These are phyloP conservation scores for Penicillium lividum DNA, from an alignment of 495 filamentous ascomycete genomes.

Conservation along the genomic window DNA sequence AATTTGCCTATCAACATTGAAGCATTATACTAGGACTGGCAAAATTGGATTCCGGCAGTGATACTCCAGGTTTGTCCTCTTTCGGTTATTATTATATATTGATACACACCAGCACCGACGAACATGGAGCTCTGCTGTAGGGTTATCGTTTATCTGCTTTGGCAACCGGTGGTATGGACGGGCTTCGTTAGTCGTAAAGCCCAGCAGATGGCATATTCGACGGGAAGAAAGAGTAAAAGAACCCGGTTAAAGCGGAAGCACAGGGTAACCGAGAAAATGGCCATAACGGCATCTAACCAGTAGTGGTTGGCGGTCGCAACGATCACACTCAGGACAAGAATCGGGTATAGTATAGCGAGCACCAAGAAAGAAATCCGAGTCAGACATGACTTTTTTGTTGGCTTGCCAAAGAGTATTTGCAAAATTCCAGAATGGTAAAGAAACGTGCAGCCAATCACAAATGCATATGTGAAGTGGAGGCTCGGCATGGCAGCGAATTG, in stretches of 20 bases:
- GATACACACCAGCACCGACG: no score
- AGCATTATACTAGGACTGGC: no score
- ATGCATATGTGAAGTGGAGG: conserved; percentile 61
- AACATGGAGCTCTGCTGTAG: no score
- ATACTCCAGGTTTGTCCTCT: no score
- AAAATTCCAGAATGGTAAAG: conserved; percentile 60
- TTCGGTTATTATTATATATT: no score
- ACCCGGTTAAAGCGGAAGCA: conserved; percentile 54
- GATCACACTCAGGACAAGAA: conserved; percentile 60
- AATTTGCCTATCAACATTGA: no score
- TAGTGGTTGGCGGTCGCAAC: conserved; percentile 69
- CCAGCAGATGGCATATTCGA: conserved; percentile 59
- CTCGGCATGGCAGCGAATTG: conserved; percentile 59
- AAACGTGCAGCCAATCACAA: conserved; percentile 60
- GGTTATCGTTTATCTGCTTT: background rate
- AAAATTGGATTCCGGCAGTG: no score
- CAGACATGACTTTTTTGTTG: conserved; percentile 33
- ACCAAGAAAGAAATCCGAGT: conserved; percentile 46
- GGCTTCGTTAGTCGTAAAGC: conserved; percentile 59
- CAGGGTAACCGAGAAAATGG: conserved; percentile 51
- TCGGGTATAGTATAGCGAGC: conserved; percentile 56
- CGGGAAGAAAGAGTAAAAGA: conserved; percentile 54
- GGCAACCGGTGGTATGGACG: conserved; percentile 51
- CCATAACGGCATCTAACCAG: conserved; percentile 60
- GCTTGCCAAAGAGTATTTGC: conserved; percentile 40